A percentile compares a stretch with the other conserved stretches of the same genome.
Evolutionary conservation across 2,329 filamentous ascomycete genomes (phyloP).

Genomic region (Alternaria hordeiaustralica): DNA sequence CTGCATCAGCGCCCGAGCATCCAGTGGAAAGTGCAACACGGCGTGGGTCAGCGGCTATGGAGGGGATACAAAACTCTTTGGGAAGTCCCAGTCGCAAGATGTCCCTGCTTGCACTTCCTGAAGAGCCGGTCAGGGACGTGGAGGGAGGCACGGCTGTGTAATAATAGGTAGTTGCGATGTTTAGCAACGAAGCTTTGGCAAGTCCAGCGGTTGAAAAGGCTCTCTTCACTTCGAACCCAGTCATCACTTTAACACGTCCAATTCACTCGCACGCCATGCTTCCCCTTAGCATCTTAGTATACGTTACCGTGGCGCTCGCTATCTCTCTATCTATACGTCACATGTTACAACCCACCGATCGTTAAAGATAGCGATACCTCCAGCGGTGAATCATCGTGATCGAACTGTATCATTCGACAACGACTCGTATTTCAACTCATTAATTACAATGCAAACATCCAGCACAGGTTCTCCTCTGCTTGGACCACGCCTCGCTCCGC

Average conservation of each 20-base stretch:
- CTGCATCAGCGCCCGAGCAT: conserved; percentile 13
- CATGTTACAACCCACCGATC: background rate
- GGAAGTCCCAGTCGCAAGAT: conserved; percentile 41
- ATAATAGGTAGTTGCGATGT: conserved; percentile 11
- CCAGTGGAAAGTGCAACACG: conserved; percentile 3
- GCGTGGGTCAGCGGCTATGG: background rate
- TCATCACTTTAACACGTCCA: background rate
- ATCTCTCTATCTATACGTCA: background rate
- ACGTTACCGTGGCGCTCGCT: background rate
- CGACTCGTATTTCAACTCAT: background rate
- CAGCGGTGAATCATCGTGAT: background rate
- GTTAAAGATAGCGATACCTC: background rate
- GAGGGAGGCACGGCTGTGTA: conserved; percentile 36
- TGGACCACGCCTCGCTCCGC: background rate
- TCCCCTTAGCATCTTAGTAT: background rate
- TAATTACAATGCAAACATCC: background rate
- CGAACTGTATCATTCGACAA: background rate
- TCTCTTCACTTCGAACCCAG: background rate
- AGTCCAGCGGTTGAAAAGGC: background rate
- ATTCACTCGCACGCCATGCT: background rate
- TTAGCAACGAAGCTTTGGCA: conserved; percentile 5
- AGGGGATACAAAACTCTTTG: conserved; percentile 31
- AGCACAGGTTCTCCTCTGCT: background rate
- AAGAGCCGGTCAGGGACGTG: conserved; percentile 50
- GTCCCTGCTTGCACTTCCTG: conserved; percentile 54